Evolutionary conservation across 176 grass and related monocot genomes (phyloP).

Genomic region (bread wheat (Triticum aestivum)): DNA sequence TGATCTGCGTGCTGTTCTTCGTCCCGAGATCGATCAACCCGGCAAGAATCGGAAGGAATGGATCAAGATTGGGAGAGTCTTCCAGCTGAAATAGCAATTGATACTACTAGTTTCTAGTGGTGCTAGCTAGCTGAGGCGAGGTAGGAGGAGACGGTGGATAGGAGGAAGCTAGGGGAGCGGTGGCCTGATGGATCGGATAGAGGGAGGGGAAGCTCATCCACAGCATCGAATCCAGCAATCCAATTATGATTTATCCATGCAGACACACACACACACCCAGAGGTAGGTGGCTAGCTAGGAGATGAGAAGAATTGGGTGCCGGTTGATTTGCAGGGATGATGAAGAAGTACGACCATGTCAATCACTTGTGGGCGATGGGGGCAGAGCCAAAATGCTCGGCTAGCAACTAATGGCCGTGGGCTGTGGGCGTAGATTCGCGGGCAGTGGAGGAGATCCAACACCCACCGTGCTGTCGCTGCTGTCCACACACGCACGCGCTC

Average conservation of each 20-base stretch:
- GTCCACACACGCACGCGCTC: neutral
- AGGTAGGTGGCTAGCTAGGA: neutral
- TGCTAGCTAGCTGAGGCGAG: neutral
- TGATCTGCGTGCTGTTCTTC: neutral
- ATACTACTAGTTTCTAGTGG: neutral
- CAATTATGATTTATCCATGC: conserved; percentile 9
- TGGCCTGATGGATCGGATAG: neutral
- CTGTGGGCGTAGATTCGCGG: no score
- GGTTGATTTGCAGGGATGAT: neutral
- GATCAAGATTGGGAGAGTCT: neutral
- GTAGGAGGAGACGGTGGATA: neutral
- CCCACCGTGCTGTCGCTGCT: neutral
- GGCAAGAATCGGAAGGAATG: neutral
- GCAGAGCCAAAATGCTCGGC: neutral
- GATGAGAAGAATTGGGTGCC: neutral
- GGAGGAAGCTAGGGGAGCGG: neutral
- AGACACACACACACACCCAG: neutral
- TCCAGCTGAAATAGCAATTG: neutral
- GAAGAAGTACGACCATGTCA: neutral
- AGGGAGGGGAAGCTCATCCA: conserved; percentile 9
- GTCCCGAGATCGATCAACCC: no score
- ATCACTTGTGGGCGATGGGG: neutral
- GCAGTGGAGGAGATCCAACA: neutral
- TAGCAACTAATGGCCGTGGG: neutral
- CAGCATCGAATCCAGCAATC: conserved; percentile 11